Evolutionary conservation across 176 grass and related monocot species (phyloP).

Genomic region (Avena atlantica): DNA sequence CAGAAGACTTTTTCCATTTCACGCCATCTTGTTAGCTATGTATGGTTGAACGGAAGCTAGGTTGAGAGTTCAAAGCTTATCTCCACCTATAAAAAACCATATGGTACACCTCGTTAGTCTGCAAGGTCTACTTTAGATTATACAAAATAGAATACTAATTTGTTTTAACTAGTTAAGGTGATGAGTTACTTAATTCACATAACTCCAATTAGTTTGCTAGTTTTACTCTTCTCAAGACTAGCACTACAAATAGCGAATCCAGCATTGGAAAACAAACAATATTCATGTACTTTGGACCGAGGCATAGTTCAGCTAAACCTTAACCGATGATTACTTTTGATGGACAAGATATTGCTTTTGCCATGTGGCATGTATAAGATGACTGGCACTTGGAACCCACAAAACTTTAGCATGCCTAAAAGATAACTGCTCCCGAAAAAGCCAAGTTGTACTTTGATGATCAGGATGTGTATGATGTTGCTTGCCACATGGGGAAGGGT

Average conservation of each 20-base stretch:
- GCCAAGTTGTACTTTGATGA: conserved; percentile 1
- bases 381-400: conserved; percentile 53
- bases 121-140: neutral
- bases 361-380: conserved; percentile 11
- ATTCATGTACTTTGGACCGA: neutral
- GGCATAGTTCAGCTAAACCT: conserved; percentile 3
- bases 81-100: neutral
- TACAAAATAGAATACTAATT: neutral
- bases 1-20: neutral
- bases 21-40: neutral
- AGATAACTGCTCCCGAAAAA: conserved; percentile 13
- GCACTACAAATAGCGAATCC: neutral
- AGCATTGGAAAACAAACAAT: conserved; percentile 28
- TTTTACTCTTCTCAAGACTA: neutral
- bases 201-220: neutral
- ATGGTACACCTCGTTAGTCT: accelerated
- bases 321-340: neutral
- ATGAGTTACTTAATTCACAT: conserved; percentile 3
- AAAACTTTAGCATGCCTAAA: neutral
- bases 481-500: conserved; percentile 15
- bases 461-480: neutral
- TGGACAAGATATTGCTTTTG: conserved; percentile 32
- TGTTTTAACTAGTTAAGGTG: neutral
- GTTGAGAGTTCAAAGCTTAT: conserved; percentile 9
- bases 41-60: neutral